phyloP scores from a whole-genome alignment of 345 rosid genomes.

The Lepidium sativum region DNA sequence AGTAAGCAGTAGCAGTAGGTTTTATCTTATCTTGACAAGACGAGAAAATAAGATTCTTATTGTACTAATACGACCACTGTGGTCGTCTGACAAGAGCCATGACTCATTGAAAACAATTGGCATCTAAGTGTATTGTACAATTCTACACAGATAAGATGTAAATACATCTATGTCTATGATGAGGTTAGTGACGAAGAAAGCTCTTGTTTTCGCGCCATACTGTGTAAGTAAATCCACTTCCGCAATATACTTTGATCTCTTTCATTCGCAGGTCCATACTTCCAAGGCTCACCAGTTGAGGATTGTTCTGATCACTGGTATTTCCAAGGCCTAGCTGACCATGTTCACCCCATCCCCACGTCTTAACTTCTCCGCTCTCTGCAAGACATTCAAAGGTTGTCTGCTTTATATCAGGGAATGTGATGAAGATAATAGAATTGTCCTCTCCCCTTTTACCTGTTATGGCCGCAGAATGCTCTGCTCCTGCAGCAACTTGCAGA shows the following conservation, averaged over 20 bases:
- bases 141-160: not conserved
- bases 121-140: not conserved
- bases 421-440: not conserved
- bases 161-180: not conserved
- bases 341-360: slow-evolving; percentile 99
- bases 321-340: slow-evolving; percentile 85
- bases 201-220: slow-evolving; percentile 25
- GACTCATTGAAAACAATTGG: slow-evolving; percentile 5
- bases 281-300: slow-evolving; percentile 37
- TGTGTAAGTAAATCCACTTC: slow-evolving; percentile 77
- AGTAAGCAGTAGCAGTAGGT: slow-evolving; percentile 12
- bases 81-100: not conserved
- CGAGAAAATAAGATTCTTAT: slow-evolving; percentile 7
- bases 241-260: slow-evolving; percentile 48
- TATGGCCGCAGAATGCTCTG: slow-evolving; percentile 80
- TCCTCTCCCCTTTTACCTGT: slow-evolving; percentile 36
- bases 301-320: slow-evolving; percentile 46
- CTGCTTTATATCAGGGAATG: not conserved
- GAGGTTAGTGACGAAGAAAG: not conserved
- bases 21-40: not conserved
- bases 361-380: slow-evolving; percentile 57
- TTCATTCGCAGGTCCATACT: not conserved
- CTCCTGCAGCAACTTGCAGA: slow-evolving; percentile 60
- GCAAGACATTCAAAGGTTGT: slow-evolving; percentile 11
- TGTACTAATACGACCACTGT: slow-evolving; percentile 2